Evolutionary conservation across 768 basidiomycete species (phyloP).

Genomic region (Phlebiopsis flavidoalba): DNA sequence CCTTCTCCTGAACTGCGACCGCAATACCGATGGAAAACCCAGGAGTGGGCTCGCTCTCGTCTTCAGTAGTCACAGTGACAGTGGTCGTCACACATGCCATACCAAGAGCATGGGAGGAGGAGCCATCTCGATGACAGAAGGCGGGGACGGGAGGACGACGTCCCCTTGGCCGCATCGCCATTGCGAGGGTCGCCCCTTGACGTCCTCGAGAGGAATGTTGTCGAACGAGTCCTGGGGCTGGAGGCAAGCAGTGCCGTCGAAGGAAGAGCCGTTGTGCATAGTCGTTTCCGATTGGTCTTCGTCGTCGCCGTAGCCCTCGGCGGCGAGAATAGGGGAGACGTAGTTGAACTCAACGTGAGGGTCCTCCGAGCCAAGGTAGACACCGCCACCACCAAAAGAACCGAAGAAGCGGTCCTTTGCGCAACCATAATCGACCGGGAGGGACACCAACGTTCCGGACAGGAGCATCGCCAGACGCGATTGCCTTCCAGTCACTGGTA

Average conservation of each 20-base stretch:
- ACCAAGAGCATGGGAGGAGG: background rate
- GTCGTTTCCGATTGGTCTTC: too few species aligned
- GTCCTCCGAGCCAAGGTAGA: background rate
- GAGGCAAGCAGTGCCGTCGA: background rate
- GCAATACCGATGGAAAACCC: background rate
- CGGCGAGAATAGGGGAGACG: background rate
- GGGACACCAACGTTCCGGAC: constrained; percentile 4
- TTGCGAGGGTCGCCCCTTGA: background rate
- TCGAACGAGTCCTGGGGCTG: background rate
- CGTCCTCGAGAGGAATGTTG: background rate
- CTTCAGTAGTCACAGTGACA: background rate
- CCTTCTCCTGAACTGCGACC: background rate
- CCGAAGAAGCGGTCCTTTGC: background rate
- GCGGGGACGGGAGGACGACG: background rate
- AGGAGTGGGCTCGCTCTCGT: background rate
- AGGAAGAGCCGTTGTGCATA: too few species aligned
- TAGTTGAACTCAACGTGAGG: constrained; percentile 6
- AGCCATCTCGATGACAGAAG: too few species aligned
- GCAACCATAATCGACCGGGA: background rate
- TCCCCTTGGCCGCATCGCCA: too few species aligned
- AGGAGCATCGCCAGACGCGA: background rate
- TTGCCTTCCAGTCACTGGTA: background rate
- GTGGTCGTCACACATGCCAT: background rate
- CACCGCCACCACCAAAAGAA: constrained; percentile 7
- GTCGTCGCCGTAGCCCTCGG: background rate